Conservation (phyloP, 768 basidiomycete genomes). For the Tephrocybe sp. region DNA sequence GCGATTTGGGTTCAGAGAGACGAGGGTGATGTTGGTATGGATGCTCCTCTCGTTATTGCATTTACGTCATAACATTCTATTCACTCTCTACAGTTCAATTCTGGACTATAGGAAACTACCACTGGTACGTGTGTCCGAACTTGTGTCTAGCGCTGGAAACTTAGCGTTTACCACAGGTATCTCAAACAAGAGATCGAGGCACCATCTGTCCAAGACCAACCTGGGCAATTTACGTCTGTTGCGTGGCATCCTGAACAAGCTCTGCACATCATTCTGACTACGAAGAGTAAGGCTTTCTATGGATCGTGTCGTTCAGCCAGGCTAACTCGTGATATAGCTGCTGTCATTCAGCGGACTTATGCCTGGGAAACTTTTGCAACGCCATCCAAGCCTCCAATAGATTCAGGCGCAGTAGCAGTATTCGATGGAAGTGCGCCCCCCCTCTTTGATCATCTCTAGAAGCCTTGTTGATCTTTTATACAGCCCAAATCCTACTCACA, state of each 20-base stretch:
- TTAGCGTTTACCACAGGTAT: conserved; percentile 52
- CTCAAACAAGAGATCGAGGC: conserved; percentile 85
- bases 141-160: background rate
- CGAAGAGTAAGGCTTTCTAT: conserved; percentile 51
- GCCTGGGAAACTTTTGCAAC: conserved; percentile 80
- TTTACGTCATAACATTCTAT: background rate
- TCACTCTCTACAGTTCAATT: conserved; percentile 73
- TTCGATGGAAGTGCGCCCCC: conserved; percentile 77
- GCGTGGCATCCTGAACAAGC: conserved; percentile 87
- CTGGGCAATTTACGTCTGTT: conserved; percentile 65
- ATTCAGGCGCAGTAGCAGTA: conserved; percentile 86
- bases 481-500: conserved; percentile 79
- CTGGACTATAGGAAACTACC: conserved; percentile 93
- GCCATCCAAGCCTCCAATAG: conserved; percentile 52
- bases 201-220: conserved; percentile 25
- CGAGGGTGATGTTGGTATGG: conserved; percentile 68
- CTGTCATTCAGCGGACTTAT: conserved; percentile 59
- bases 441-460: background rate
- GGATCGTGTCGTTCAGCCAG: background rate
- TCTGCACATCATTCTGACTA: conserved; percentile 61
- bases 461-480: background rate
- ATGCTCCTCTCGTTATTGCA: background rate
- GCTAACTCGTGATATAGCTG: conserved; percentile 31
- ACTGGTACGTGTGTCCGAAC: conserved; percentile 56
- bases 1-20: conserved; percentile 79